Conservation (phyloP, 2,329 filamentous ascomycete genomes). For the Penicillium sp. region DNA sequence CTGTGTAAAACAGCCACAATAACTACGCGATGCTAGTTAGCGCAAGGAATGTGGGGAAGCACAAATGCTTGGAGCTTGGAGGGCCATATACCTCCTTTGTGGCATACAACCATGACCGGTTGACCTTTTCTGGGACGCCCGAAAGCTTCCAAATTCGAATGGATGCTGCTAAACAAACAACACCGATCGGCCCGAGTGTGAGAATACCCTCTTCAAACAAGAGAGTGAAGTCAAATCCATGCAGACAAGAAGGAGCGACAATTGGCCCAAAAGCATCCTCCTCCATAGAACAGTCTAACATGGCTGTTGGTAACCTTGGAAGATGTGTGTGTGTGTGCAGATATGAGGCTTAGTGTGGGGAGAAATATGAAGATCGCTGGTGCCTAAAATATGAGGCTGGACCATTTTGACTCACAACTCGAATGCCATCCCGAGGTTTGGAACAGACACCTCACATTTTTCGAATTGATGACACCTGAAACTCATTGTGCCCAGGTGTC, state of each 20-base stretch:
- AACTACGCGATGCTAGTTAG: not conserved
- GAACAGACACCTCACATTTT: not conserved
- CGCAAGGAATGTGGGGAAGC: not conserved
- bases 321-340: not conserved
- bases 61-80: not conserved
- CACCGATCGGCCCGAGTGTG: conserved; percentile 11
- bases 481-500: not conserved
- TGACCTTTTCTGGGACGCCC: conserved; percentile 14
- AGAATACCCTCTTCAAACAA: conserved; percentile 35
- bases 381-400: not conserved
- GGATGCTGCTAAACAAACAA: not conserved
- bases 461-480: not conserved
- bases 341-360: not conserved
- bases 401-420: not conserved
- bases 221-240: conserved; percentile 35
- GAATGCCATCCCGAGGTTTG: not conserved
- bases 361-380: not conserved
- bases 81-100: conserved; percentile 12
- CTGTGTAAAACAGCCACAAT: conserved; percentile 15
- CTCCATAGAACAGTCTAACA: conserved; percentile 16
- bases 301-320: not conserved
- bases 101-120: conserved; percentile 23
- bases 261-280: conserved; percentile 29
- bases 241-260: conserved; percentile 23
- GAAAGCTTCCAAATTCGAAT: conserved; percentile 12